Evolutionary conservation across 2,329 filamentous ascomycete species (phyloP).

Genomic region (Sporothrix brunneoviolacea): DNA sequence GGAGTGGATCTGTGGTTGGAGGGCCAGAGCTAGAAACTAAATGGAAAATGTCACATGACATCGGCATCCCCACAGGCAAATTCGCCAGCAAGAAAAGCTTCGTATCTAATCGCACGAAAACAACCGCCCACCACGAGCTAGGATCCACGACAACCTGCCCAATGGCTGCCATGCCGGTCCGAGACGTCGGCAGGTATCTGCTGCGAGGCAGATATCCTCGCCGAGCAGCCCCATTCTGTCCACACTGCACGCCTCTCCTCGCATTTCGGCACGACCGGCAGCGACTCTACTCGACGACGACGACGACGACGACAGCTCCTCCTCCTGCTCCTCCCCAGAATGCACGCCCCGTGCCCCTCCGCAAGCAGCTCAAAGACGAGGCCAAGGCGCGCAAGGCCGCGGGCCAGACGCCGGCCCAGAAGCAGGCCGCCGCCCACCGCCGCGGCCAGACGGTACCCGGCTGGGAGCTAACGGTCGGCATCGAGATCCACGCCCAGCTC

Average conservation of each 20-base stretch:
- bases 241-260: not conserved
- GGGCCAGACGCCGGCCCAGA: slow-evolving; percentile 17
- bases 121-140: no score
- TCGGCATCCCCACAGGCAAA: no score
- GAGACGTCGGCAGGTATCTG: not conserved
- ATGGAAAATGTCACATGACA: no score
- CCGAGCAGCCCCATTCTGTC: not conserved
- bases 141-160: not conserved
- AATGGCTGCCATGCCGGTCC: slow-evolving; percentile 3
- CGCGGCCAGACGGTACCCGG: slow-evolving; percentile 50
- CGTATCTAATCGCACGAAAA: no score
- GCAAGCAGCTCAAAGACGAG: slow-evolving; percentile 67
- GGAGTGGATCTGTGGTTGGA: no score
- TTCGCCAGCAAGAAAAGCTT: no score
- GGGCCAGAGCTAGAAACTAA: no score
- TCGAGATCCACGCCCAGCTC: slow-evolving; percentile 95
- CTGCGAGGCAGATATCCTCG: not conserved
- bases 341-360: slow-evolving; percentile 42
- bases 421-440: slow-evolving; percentile 35
- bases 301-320: not conserved
- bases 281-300: not conserved
- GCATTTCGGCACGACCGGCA: not conserved
- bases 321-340: not conserved
- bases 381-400: slow-evolving; percentile 43
- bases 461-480: slow-evolving; percentile 93